These are phyloP conservation scores for Melanogaster broomeanus DNA, from an alignment of 768 basidiomycete species.

Conservation along the genomic window DNA sequence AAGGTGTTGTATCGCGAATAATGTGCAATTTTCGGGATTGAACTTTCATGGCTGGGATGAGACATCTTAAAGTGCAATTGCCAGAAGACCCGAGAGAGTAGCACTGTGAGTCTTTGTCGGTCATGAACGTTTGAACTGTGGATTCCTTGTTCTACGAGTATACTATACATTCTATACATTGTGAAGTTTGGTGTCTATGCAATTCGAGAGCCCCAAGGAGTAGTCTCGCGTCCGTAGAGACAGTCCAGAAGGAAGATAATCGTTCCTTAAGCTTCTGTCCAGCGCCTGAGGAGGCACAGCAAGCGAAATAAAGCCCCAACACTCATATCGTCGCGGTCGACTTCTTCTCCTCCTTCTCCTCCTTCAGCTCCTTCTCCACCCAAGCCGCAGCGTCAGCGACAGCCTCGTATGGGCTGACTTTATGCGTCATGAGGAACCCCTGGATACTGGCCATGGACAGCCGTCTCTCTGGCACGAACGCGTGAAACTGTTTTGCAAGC, in stretches of 20 bases:
- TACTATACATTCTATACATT: background rate
- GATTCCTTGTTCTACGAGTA: no score
- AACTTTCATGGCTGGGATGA: background rate
- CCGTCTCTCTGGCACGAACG: slow-evolving; percentile 48
- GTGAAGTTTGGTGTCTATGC: background rate
- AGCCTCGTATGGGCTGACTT: slow-evolving; percentile 58
- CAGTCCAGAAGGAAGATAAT: no score
- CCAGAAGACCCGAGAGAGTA: no score
- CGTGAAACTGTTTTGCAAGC: slow-evolving; percentile 60
- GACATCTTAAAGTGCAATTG: background rate
- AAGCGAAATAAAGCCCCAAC: no score
- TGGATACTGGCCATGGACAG: slow-evolving; percentile 46
- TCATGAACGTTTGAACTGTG: background rate
- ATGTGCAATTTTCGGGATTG: background rate
- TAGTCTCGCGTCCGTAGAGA: no score
- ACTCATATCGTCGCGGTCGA: background rate
- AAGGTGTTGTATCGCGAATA: background rate
- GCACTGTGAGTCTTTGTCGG: no score
- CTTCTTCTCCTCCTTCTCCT: slow-evolving; percentile 1
- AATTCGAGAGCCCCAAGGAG: background rate
- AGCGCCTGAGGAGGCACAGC: no score
- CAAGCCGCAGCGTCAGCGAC: slow-evolving; percentile 46
- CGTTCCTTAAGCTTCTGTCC: no score
- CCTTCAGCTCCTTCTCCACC: slow-evolving; percentile 47
- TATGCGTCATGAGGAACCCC: slow-evolving; percentile 71